These are phyloP conservation scores for Biscogniauxia marginata DNA, from an alignment of 2,329 filamentous ascomycete species.

Conservation along the genomic window DNA sequence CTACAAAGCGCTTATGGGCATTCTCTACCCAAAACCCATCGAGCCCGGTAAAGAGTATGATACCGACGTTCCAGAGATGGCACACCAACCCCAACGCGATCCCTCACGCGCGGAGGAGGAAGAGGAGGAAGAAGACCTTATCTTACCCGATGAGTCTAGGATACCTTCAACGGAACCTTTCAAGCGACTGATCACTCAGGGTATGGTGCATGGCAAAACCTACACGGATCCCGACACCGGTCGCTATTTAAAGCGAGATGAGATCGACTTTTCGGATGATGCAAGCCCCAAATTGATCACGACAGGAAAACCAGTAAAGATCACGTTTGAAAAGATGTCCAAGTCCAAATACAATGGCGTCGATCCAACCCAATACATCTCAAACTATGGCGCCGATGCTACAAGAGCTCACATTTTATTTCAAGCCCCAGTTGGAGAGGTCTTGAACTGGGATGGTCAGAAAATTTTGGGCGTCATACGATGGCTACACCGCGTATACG, in stretches of 20 bases:
- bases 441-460: conserved; percentile 82
- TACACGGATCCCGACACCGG: conserved; percentile 73
- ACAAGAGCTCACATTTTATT: conserved; percentile 86
- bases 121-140: too few species aligned
- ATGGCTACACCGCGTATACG: conserved; percentile 71
- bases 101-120: too few species aligned
- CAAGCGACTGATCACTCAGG: conserved; percentile 78
- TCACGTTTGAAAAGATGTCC: conserved; percentile 88
- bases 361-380: conserved; percentile 71
- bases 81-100: too few species aligned
- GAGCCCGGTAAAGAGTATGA: conserved; percentile 1
- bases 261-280: conserved; percentile 64
- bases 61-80: too few species aligned
- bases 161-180: conserved; percentile 63
- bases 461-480: conserved; percentile 80
- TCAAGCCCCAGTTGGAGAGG: conserved; percentile 78
- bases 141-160: conserved; percentile 15
- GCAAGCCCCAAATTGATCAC: conserved; percentile 59
- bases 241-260: conserved; percentile 72
- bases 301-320: conserved; percentile 55
- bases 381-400: conserved; percentile 76
- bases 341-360: conserved; percentile 94
- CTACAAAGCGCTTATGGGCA: conserved; percentile 75
- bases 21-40: conserved; percentile 42
- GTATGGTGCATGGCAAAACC: conserved; percentile 90